Evolutionary conservation across 495 filamentous ascomycete genomes (phyloP).

Genomic region (Penicillium daleae): DNA sequence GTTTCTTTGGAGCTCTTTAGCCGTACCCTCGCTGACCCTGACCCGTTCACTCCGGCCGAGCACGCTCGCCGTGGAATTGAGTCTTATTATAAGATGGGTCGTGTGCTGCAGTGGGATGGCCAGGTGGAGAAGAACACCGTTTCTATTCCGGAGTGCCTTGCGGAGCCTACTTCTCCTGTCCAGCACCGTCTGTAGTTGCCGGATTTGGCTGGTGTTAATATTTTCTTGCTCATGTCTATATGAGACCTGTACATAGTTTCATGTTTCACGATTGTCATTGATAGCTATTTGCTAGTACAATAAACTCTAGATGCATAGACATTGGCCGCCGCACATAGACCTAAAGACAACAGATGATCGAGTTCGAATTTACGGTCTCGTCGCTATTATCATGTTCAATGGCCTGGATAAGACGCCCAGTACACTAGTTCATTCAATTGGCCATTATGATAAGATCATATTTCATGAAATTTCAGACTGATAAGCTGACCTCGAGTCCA

Average conservation of each 20-base stretch:
- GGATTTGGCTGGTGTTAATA: neutral
- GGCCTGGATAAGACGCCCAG: neutral
- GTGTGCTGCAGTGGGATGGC: slow-evolving; percentile 35
- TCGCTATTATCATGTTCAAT: neutral
- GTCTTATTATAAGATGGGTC: slow-evolving; percentile 62
- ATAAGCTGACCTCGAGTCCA: neutral
- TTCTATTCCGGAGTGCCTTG: slow-evolving; percentile 10
- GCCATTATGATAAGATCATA: neutral
- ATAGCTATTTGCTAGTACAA: neutral
- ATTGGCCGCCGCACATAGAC: no score
- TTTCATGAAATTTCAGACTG: neutral
- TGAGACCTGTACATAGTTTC: slow-evolving; percentile 7
- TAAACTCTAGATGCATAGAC: neutral
- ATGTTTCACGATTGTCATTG: neutral
- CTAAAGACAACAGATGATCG: neutral
- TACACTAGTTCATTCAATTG: no score
- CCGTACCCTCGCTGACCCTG: slow-evolving; percentile 61
- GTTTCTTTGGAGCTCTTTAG: slow-evolving; percentile 82
- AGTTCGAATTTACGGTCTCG: neutral
- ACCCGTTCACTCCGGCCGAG: slow-evolving; percentile 57
- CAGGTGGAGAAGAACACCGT: slow-evolving; percentile 11
- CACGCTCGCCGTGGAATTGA: slow-evolving; percentile 66
- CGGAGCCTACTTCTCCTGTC: slow-evolving; percentile 23
- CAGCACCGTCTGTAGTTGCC: slow-evolving; percentile 33
- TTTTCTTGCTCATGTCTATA: neutral